Percentiles rank a stretch among this genome's conserved stretches.
These are phyloP conservation scores for Boletus rubropictus DNA, from an alignment of 768 basidiomycete species.

Conservation along the genomic window DNA sequence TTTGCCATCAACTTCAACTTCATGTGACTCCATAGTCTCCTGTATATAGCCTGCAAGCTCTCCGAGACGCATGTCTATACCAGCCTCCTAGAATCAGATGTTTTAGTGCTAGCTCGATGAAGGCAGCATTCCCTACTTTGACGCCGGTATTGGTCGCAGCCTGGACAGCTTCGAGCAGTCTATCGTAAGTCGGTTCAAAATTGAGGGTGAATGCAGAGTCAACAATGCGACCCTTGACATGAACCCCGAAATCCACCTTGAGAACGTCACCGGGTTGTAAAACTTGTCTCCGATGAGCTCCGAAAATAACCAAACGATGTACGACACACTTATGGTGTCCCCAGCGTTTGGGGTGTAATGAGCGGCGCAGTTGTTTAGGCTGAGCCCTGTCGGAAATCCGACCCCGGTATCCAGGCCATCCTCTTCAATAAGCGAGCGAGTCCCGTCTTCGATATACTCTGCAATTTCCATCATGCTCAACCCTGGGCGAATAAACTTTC, in stretches of 20 bases:
- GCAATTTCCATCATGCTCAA: conserved; percentile 94
- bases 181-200: conserved; percentile 87
- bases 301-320: background rate
- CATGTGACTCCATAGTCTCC: conserved; percentile 98
- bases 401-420: conserved; percentile 79
- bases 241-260: conserved; percentile 97
- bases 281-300: conserved; percentile 43
- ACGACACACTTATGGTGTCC: conserved; percentile 65
- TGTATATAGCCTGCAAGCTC: conserved; percentile 91
- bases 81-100: conserved; percentile 64
- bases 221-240: conserved; percentile 90
- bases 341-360: conserved; percentile 96
- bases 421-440: conserved; percentile 87
- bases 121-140: conserved; percentile 44
- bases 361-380: conserved; percentile 90
- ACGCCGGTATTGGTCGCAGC: conserved; percentile 94
- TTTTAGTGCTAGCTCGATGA: conserved; percentile 5
- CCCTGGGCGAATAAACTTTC: conserved; percentile 81
- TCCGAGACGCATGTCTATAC: conserved; percentile 90
- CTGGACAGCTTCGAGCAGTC: conserved; percentile 82
- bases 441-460: conserved; percentile 88
- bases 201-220: conserved; percentile 95
- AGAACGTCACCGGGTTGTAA: conserved; percentile 80
- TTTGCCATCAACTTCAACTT: conserved; percentile 88
- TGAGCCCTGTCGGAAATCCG: conserved; percentile 95